Evolutionary conservation across 192 early-diverging fungal genomes (phyloP), one percentile per base, ranked within the genome.

Genomic region (Backusella circina): DNA sequence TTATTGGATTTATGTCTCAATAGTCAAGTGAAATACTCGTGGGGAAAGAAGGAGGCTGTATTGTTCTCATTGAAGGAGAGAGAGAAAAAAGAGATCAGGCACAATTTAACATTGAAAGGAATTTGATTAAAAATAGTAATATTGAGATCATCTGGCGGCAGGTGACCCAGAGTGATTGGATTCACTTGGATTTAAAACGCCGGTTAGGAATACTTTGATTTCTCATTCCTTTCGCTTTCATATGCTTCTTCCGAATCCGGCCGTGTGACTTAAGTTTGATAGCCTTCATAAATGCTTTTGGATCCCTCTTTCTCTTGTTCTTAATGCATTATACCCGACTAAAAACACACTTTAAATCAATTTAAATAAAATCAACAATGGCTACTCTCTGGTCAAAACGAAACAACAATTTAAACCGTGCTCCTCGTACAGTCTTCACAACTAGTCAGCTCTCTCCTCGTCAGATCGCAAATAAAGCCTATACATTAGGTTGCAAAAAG

Each of bases 381-480:
- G 36, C 67, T 68, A 70, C 69, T 16, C 44, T 70, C 39, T 70
- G 69, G 69, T 70, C 69, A 26, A 70, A 70, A 9, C 39, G 69
- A 70, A 70, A 47, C 54, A 61, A 23, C 54, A 61, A 61, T 28
- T 68, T 26, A 32, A 71, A 33, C 30, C 70, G 70, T 51, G 71
- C 71, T 21, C 71, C 71, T 23, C 35, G 51, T 38, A 73, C 71
- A 38, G 39, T 73, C 2, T 73, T 73, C 23, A 35, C 47, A 30
- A 57, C 50, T 26, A 67, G 35, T 3, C 21, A 67, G 37, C 31
- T 73, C 28, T 78, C 77, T 16, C 77, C 77, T 35, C 71, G 77
- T 6, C 77, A 78, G 33, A 67, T 78, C 35, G 77, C 77, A 47
- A 78, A 36, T 33, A 72, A 72, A 70, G 72, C 77, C 5, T 47